Evolutionary conservation across 2,329 filamentous ascomycete genomes (phyloP), one percentile per base, ranked within the genome.

Genomic region (Trichoderma sp.): DNA sequence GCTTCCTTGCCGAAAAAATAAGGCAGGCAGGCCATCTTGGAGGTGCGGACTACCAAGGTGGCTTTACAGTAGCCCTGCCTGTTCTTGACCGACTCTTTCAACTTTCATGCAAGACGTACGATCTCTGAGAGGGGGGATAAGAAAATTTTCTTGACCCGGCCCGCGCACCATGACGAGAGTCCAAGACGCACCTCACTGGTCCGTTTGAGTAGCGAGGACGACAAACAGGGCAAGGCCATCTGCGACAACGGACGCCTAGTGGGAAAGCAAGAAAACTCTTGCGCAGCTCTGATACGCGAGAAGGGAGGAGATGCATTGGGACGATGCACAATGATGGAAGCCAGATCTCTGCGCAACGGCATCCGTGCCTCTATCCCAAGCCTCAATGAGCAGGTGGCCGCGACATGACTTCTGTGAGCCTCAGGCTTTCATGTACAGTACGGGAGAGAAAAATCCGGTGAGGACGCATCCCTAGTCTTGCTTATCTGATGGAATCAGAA

Each of bases 261-360:
- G 66, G 66, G 55, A 68, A 68, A 59, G 26, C 32, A 30, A 39
- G 26, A 61, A 17, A 32, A 55, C 30, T 32, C 47, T 15, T 43
- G 30, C 17, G 23, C 36, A 43, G 30, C 39, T 55, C 55, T 68
- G 64, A 68, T 68, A 68, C 70, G 64, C 32, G 64, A 68, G 26
- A 47, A 59, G 43, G 28, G 36, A 39, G 62, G 58, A 53, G 36
- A 62, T 32, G 50, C 43, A 53, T 59, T 61, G 43, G 55, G 61
- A 63, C 62, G 43, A 73, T 59, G 71, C 71, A 73, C 62, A 71
- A 71, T 73, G 71, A 73, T 73, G 71, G 68, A 67, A 71, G 50
- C 50, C 20, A 55, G 64, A 58, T 55, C 32, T 59, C 70, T 50
- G 62, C 34, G 70, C 67, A 72, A 68, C 67, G 64, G 47, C 65